Evolutionary conservation across 495 filamentous ascomycete species (phyloP).

Genomic region (Friedmanniomyces endolithicus): DNA sequence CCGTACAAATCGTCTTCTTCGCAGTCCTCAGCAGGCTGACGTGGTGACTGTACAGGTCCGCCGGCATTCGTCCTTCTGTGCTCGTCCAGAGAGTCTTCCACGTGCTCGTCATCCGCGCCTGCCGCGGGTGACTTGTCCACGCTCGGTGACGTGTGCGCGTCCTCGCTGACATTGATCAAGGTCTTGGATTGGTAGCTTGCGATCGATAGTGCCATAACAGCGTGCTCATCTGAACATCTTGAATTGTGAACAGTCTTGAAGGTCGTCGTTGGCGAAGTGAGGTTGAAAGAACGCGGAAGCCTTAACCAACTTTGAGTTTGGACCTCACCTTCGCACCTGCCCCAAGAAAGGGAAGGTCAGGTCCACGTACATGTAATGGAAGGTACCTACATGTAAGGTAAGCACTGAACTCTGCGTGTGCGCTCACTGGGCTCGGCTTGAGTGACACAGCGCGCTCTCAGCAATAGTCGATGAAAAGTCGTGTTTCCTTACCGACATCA

Average conservation of each 20-base stretch:
- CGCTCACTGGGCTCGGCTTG: too few species aligned
- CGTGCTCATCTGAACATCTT: not conserved
- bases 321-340: not conserved
- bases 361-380: too few species aligned
- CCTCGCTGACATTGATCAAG: conserved; percentile 7
- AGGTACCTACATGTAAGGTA: too few species aligned
- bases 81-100: conserved; percentile 13
- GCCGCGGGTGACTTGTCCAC: not conserved
- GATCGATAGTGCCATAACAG: not conserved
- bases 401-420: too few species aligned
- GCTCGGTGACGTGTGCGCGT: not conserved
- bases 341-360: too few species aligned
- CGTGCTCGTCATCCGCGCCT: not conserved
- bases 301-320: not conserved
- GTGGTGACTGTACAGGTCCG: conserved; percentile 3
- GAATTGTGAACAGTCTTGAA: not conserved
- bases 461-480: too few species aligned
- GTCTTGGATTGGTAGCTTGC: not conserved
- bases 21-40: not conserved
- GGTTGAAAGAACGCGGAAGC: not conserved
- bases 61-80: not conserved
- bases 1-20: conserved; percentile 8
- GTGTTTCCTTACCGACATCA: too few species aligned
- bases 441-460: too few species aligned
- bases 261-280: not conserved